These are phyloP conservation scores for Strigomonas culicis DNA, from an alignment of 208 protist species.

Conservation along the genomic window DNA sequence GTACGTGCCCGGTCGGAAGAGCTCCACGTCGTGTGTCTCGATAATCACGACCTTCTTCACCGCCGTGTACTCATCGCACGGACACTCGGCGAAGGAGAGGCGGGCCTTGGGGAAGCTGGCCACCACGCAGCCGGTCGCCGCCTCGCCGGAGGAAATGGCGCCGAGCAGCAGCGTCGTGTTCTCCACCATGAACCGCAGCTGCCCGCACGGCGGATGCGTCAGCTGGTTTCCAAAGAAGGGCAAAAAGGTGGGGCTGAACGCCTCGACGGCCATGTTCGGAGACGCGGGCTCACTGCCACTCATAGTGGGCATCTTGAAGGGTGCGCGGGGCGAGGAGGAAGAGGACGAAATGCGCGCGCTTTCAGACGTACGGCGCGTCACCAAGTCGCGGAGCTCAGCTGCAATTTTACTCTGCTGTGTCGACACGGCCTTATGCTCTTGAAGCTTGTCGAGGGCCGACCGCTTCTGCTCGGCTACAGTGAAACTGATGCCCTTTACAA, in stretches of 20 bases:
- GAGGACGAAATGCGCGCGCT: no score
- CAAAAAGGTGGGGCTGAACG: conserved; percentile 10
- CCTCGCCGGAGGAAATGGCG: conserved; percentile 37
- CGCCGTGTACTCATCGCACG: conserved; percentile 46
- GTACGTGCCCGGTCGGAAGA: conserved; percentile 54
- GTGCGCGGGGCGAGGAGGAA: background rate
- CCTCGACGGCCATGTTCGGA: no score
- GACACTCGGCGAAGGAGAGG: conserved; percentile 75
- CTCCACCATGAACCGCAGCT: conserved; percentile 46
- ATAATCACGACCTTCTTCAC: conserved; percentile 73
- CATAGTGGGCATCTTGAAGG: background rate
- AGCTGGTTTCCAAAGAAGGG: conserved; percentile 71
- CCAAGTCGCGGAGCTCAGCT: background rate
- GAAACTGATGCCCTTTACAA: conserved; percentile 47
- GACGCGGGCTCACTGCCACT: background rate
- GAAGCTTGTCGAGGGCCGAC: conserved; percentile 27
- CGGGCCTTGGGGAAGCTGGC: conserved; percentile 41
- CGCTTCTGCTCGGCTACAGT: conserved; percentile 50
- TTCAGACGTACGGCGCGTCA: background rate
- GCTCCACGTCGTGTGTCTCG: conserved; percentile 67
- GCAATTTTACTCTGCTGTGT: background rate
- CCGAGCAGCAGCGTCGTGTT: conserved; percentile 66
- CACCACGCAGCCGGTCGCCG: conserved; percentile 53
- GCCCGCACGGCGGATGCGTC: conserved; percentile 61
- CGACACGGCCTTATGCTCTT: conserved; percentile 5